Evolutionary conservation across 2,329 filamentous ascomycete species (phyloP).

Genomic region (Diaporthe eres): DNA sequence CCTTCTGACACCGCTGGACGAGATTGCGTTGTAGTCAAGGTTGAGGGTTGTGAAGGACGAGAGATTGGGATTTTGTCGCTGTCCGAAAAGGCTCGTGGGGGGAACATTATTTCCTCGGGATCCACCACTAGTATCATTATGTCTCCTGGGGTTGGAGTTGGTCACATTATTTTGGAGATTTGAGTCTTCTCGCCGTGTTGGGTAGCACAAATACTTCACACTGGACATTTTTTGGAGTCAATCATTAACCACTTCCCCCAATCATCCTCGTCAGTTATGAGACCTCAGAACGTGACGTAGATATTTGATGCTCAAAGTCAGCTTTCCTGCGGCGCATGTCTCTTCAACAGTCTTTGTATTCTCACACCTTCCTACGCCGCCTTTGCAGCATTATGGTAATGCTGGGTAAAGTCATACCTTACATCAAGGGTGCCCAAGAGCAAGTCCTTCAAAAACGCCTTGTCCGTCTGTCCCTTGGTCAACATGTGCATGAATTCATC

Average conservation of each 20-base stretch:
- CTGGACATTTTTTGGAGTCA: neutral
- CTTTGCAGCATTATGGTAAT: slow-evolving; percentile 51
- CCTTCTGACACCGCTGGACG: too few species aligned
- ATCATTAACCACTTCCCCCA: neutral
- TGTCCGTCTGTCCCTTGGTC: slow-evolving; percentile 54
- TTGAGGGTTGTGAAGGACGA: too few species aligned
- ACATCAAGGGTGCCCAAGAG: slow-evolving; percentile 54
- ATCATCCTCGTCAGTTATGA: neutral
- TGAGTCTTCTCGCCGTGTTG: neutral
- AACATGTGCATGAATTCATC: slow-evolving; percentile 58
- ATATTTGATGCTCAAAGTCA: neutral
- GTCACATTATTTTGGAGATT: neutral
- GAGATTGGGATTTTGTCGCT: neutral
- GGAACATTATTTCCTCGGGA: too few species aligned
- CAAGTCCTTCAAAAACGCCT: slow-evolving; percentile 51
- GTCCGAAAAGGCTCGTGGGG: neutral
- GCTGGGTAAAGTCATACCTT: slow-evolving; percentile 61
- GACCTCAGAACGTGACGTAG: neutral
- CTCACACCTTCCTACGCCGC: neutral
- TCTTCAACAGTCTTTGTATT: neutral
- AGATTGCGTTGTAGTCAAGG: too few species aligned
- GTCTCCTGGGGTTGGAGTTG: neutral
- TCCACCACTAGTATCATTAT: neutral
- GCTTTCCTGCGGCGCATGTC: neutral
- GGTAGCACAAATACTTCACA: neutral